A percentile compares a stretch with the other conserved stretches of the same genome.
These are phyloP conservation scores for Phytophthora tentaculata DNA, from an alignment of 352 stramenopile species.

Conservation along the genomic window DNA sequence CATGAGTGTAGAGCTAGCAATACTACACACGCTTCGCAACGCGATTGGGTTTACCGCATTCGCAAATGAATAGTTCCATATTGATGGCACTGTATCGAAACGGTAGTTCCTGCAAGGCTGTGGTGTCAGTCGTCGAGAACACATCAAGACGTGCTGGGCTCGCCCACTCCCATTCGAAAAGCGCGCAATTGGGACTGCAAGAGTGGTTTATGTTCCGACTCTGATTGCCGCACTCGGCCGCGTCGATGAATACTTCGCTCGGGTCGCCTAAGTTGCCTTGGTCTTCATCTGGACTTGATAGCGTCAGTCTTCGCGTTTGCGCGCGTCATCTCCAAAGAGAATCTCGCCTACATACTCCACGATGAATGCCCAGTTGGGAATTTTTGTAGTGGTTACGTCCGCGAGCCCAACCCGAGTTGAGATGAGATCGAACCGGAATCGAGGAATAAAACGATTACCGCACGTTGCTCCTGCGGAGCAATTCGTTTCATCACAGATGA, in stretches of 20 bases:
- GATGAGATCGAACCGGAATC: too few species aligned
- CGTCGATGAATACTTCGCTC: neutral
- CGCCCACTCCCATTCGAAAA: conserved; percentile 1
- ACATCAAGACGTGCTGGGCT: neutral
- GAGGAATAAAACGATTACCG: too few species aligned
- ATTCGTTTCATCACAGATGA: too few species aligned
- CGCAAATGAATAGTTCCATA: neutral
- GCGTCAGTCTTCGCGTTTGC: neutral
- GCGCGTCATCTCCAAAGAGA: neutral
- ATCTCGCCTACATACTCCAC: too few species aligned
- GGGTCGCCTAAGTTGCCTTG: neutral
- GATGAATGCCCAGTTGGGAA: too few species aligned
- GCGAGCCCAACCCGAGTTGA: too few species aligned
- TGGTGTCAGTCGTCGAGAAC: neutral
- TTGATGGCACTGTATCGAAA: neutral
- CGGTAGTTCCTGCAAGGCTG: neutral
- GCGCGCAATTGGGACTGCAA: conserved; percentile 1
- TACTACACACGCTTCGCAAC: too few species aligned
- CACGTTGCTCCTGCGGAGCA: too few species aligned
- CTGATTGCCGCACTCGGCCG: neutral
- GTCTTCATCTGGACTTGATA: neutral
- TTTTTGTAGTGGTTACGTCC: too few species aligned
- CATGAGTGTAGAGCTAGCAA: too few species aligned
- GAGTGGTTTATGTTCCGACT: too few species aligned
- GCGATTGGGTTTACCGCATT: neutral